A percentile compares a stretch with the other conserved stretches of the same genome.
These are phyloP conservation scores for Candida buenavistaensis DNA, from an alignment of 1,139 yeast genomes.

Conservation along the genomic window DNA sequence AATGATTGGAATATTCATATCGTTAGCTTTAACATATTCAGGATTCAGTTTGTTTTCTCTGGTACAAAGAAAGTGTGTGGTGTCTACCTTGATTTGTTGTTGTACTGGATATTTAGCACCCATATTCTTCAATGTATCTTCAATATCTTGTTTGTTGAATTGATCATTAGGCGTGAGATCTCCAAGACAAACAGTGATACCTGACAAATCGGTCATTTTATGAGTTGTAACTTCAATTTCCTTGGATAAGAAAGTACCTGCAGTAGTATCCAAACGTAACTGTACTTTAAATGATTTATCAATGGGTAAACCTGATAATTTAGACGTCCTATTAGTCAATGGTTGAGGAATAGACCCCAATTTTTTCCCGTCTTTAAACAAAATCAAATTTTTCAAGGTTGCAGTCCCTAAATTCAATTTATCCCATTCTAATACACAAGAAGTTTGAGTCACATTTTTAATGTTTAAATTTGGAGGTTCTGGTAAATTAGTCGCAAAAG, in stretches of 20 bases:
- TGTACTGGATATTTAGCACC: slow-evolving; percentile 79
- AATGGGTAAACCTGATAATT: slow-evolving; percentile 86
- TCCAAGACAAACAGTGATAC: slow-evolving; percentile 90
- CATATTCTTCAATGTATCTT: slow-evolving; percentile 60
- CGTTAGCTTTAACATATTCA: slow-evolving; percentile 77
- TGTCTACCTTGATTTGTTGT: slow-evolving; percentile 74
- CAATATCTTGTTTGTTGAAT: slow-evolving; percentile 62
- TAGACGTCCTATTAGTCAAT: slow-evolving; percentile 73
- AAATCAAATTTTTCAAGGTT: slow-evolving; percentile 68
- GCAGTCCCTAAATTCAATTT: slow-evolving; percentile 82
- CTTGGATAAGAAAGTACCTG: slow-evolving; percentile 79
- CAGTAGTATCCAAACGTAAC: slow-evolving; percentile 80
- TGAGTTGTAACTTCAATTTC: slow-evolving; percentile 75
- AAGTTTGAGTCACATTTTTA: slow-evolving; percentile 87
- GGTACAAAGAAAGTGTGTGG: slow-evolving; percentile 91
- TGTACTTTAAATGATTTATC: slow-evolving; percentile 82
- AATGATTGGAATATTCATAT: slow-evolving; percentile 87
- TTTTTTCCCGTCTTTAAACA: slow-evolving; percentile 78
- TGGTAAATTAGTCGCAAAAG: slow-evolving; percentile 78
- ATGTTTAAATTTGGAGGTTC: slow-evolving; percentile 67
- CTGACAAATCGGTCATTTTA: slow-evolving; percentile 93
- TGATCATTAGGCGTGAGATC: slow-evolving; percentile 64
- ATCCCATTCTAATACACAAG: slow-evolving; percentile 95
- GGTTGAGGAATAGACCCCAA: slow-evolving; percentile 89
- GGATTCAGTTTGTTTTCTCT: slow-evolving; percentile 54